Percentiles rank a stretch among this genome's conserved stretches.
These are phyloP conservation scores for Eudorina sp. DNA, from an alignment of 139 green algal genomes.

Conservation along the genomic window DNA sequence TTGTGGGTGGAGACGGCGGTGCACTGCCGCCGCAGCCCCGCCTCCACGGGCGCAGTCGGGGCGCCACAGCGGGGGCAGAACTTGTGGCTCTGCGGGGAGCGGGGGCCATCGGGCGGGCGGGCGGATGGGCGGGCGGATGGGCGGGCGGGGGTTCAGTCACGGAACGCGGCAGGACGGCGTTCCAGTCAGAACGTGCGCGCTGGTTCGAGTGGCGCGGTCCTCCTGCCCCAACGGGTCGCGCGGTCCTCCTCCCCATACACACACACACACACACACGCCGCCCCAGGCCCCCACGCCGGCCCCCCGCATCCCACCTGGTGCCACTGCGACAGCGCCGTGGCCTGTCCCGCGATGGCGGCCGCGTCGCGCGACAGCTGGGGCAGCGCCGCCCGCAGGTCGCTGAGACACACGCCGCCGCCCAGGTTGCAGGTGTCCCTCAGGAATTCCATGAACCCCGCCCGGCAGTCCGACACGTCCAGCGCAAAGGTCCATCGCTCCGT, in stretches of 20 bases:
- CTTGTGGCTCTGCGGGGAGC: slow-evolving; percentile 36
- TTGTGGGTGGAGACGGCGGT: slow-evolving; percentile 64
- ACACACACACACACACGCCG: neutral
- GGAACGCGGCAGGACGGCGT: no score
- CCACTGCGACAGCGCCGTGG: slow-evolving; percentile 75
- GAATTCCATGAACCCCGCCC: slow-evolving; percentile 51
- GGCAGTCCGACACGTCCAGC: slow-evolving; percentile 59
- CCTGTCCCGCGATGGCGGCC: slow-evolving; percentile 75
- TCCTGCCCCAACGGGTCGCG: no score
- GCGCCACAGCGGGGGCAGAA: slow-evolving; percentile 77
- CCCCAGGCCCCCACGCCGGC: neutral
- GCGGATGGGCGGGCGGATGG: neutral
- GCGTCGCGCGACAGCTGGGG: slow-evolving; percentile 67
- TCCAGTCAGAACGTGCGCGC: no score
- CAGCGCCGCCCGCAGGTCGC: slow-evolving; percentile 74
- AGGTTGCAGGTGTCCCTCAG: slow-evolving; percentile 53
- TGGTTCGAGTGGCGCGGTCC: no score
- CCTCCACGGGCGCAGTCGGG: slow-evolving; percentile 65
- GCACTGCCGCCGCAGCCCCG: slow-evolving; percentile 78
- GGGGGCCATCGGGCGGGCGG: neutral
- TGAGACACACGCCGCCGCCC: slow-evolving; percentile 51
- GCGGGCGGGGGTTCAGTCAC: no score
- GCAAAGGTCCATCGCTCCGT: slow-evolving; percentile 73
- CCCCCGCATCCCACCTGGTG: slow-evolving; percentile 9
- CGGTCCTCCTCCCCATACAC: no score